Conservation (phyloP, 2,329 filamentous ascomycete species). For the Fusarium xyrophilum region DNA sequence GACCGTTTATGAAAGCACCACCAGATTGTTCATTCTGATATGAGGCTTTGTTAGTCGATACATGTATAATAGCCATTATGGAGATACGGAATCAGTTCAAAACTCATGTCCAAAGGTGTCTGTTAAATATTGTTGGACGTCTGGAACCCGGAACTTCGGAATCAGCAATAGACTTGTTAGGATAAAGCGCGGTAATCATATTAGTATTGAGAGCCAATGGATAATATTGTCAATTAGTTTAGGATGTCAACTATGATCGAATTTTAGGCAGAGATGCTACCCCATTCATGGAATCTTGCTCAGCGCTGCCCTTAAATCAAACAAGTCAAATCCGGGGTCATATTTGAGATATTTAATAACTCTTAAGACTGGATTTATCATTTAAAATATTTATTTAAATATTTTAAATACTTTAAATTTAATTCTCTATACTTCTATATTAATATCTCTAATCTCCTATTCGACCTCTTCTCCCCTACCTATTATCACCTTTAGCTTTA, state of each 20-base stretch:
- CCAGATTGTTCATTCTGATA: background rate
- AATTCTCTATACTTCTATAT: no score
- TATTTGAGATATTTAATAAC: no score
- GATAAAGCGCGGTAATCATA: fast-evolving
- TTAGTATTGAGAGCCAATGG: background rate
- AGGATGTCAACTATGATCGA: fast-evolving
- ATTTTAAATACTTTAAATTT: no score
- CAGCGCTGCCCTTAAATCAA: no score
- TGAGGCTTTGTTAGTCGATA: fast-evolving
- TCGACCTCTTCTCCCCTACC: no score
- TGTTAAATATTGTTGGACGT: background rate
- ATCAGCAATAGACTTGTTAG: fast-evolving
- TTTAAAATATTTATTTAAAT: no score
- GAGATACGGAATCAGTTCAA: fast-evolving
- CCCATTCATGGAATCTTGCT: background rate
- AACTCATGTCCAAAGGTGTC: no score
- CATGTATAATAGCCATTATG: background rate
- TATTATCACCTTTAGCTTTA: no score
- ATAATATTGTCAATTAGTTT: background rate
- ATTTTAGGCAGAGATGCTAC: no score
- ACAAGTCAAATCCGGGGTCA: no score
- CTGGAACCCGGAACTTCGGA: background rate
- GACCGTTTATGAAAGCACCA: background rate
- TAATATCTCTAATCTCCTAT: no score
- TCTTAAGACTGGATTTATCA: no score